phyloP scores from a whole-genome alignment of 768 basidiomycete genomes.

The Collybia sp. region DNA sequence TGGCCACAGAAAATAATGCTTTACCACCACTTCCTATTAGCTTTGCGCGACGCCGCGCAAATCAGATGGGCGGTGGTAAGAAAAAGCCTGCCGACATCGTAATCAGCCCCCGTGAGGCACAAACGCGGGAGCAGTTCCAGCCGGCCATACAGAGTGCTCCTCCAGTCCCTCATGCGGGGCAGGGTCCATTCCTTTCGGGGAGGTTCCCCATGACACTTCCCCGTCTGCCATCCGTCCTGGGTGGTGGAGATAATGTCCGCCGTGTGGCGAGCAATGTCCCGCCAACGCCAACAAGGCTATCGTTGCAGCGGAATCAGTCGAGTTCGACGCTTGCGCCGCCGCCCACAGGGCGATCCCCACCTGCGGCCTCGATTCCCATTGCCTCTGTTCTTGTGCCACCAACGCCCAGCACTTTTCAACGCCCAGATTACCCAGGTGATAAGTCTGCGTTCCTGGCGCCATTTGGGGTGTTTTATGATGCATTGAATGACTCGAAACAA shows the following conservation, averaged over 20 bases:
- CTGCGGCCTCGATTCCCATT: conserved; percentile 63
- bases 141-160: conserved; percentile 78
- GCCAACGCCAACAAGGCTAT: conserved; percentile 65
- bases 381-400: conserved; percentile 61
- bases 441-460: conserved; percentile 78
- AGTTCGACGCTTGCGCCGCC: conserved; percentile 8
- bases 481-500: conserved; percentile 74
- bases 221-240: conserved; percentile 50
- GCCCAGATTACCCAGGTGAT: conserved; percentile 55
- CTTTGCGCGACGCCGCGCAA: conserved; percentile 71
- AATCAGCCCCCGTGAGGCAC: conserved; percentile 64
- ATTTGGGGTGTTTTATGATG: conserved; percentile 83
- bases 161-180: conserved; percentile 51
- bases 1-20: conserved; percentile 28
- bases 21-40: conserved; percentile 71
- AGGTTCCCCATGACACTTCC: conserved; percentile 63
- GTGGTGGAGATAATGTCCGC: conserved; percentile 36
- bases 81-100: conserved; percentile 78
- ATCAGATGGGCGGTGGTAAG: conserved; percentile 50
- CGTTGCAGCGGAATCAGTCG: conserved; percentile 38
- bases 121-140: conserved; percentile 48
- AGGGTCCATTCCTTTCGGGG: conserved; percentile 34
- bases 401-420: conserved; percentile 63
- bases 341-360: conserved; percentile 40
- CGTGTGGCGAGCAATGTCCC: conserved; percentile 60